Conservation (phyloP, 441 rosid genomes). For the Brassica hybrid region DNA sequence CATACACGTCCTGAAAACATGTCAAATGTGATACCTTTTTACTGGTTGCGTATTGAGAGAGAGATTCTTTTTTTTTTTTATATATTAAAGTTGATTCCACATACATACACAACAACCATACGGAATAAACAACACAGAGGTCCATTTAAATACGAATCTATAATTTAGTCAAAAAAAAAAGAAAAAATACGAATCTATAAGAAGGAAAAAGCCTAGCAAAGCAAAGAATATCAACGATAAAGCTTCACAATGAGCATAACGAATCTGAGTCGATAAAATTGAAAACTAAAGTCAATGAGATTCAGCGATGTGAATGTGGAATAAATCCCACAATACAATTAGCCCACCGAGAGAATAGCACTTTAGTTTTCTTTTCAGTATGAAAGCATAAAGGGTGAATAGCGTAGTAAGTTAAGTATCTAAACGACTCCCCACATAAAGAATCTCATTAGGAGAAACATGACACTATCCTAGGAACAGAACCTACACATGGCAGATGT, state of each 20-base stretch:
- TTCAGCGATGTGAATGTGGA: constrained; percentile 24
- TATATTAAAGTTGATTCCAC: constrained; percentile 23
- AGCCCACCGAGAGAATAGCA: constrained; percentile 27
- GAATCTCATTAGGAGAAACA: constrained; percentile 30
- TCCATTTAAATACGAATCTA: constrained; percentile 28
- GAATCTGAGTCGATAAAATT: not conserved
- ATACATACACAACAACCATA: constrained; percentile 21
- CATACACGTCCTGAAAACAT: constrained; percentile 25
- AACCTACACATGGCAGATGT: constrained; percentile 18
- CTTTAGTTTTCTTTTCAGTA: constrained; percentile 23
- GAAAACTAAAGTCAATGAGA: constrained; percentile 35
- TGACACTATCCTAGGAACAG: constrained; percentile 32
- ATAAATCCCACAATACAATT: constrained; percentile 15
- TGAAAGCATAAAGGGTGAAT: constrained; percentile 9
- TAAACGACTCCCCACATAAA: constrained; percentile 42
- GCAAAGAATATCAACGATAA: constrained; percentile 34
- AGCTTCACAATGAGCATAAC: not conserved
- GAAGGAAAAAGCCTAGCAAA: constrained; percentile 26
- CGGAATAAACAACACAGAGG: constrained; percentile 30
- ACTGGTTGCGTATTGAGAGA: constrained; percentile 37
- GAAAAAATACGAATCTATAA: constrained; percentile 18
- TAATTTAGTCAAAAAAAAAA: not conserved
- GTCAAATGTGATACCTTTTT: constrained; percentile 37
- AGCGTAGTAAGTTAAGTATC: constrained; percentile 7
- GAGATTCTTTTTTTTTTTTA: constrained; percentile 23